phyloP scores from a whole-genome alignment of 1,284 basidiomycete genomes.

The Ganoderma lucidum region DNA sequence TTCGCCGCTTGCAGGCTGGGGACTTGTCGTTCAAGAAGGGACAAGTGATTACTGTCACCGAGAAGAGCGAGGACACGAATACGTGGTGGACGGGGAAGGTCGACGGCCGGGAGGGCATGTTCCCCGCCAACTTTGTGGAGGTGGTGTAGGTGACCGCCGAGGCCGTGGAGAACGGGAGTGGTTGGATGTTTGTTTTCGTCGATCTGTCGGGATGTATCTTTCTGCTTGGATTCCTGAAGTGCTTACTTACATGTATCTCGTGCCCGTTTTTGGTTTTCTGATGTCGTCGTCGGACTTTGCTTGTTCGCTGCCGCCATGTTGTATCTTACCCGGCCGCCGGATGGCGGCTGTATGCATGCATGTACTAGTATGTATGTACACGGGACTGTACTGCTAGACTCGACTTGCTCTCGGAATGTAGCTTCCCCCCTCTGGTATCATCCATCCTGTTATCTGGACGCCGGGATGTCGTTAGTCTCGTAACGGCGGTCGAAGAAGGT shows the following conservation, averaged over 20 bases:
- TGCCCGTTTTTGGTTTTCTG: background rate
- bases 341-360: background rate
- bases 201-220: slow-evolving; percentile 3
- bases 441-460: slow-evolving; percentile 1
- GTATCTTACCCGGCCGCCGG: background rate
- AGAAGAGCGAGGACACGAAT: slow-evolving; percentile 79
- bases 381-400: slow-evolving; percentile 2
- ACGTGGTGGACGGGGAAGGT: slow-evolving; percentile 83
- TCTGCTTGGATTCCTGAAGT: background rate
- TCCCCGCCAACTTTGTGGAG: slow-evolving; percentile 65
- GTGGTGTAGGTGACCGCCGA: slow-evolving; percentile 41
- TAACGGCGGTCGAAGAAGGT: slow-evolving; percentile 5
- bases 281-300: background rate
- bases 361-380: background rate
- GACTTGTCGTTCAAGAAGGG: slow-evolving; percentile 89
- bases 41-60: slow-evolving; percentile 79
- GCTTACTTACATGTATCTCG: background rate
- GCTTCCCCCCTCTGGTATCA: background rate
- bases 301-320: background rate
- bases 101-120: slow-evolving; percentile 54
- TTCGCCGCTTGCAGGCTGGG: slow-evolving; percentile 57
- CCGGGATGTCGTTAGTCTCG: background rate
- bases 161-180: background rate
- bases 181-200: background rate
- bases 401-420: background rate